Percentiles rank a stretch among this genome's conserved stretches.
phyloP scores from a whole-genome alignment of 129 eudicot species.

The Escallonia herrerae region DNA sequence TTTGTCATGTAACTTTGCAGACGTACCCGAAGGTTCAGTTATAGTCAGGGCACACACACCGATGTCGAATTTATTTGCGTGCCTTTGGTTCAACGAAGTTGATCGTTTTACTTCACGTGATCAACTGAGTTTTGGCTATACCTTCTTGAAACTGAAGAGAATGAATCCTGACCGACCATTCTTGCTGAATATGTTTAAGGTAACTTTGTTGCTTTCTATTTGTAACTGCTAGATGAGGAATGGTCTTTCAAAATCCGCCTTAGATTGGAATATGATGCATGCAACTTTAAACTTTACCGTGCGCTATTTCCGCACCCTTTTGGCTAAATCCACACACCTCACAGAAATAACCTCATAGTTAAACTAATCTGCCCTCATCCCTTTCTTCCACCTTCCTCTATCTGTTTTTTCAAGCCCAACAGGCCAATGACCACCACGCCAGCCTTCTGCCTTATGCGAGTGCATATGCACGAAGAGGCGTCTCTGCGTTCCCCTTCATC shows the following conservation, averaged over 20 bases:
- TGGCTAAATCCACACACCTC: not conserved
- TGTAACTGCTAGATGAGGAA: no score
- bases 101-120: slow-evolving; percentile 95
- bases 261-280: not conserved
- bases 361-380: no score
- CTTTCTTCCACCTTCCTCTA: no score
- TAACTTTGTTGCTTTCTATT: slow-evolving; percentile 3
- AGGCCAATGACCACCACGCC: no score
- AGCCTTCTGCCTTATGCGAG: no score
- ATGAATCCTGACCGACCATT: slow-evolving; percentile 61
- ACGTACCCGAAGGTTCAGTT: slow-evolving; percentile 96
- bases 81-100: slow-evolving; percentile 99
- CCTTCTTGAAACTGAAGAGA: slow-evolving; percentile 69
- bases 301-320: not conserved
- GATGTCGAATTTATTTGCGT: slow-evolving; percentile 88
- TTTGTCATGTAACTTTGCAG: slow-evolving; percentile 28
- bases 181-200: slow-evolving; percentile 78
- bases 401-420: no score
- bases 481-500: no score
- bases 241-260: not conserved
- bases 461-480: no score
- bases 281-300: not conserved
- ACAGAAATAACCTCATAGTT: not conserved
- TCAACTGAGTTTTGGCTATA: slow-evolving; percentile 90
- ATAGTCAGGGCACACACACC: slow-evolving; percentile 91